A percentile compares a stretch with the other conserved stretches of the same genome.
Evolutionary conservation across 805 yeast species (phyloP).

Genomic region (Saccharomyces paradoxus): DNA sequence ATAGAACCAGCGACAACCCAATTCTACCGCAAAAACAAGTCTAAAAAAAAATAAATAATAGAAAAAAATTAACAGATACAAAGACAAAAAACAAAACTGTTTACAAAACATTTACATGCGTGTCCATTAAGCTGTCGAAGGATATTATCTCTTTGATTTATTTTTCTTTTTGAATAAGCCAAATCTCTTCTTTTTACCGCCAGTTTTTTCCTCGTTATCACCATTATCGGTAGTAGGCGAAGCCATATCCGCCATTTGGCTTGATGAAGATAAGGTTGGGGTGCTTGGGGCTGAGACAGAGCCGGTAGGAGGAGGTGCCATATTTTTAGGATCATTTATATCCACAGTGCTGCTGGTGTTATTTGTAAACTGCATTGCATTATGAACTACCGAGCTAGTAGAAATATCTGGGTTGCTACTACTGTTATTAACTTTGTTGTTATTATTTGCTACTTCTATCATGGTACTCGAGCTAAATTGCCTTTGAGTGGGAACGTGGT

Average conservation of each 20-base stretch:
- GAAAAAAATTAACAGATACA: neutral
- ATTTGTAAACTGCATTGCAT: slow-evolving; percentile 7
- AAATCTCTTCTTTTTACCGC: slow-evolving; percentile 23
- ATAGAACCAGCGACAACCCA: neutral
- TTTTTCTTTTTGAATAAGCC: slow-evolving; percentile 25
- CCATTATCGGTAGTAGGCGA: slow-evolving; percentile 5
- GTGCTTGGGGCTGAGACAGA: slow-evolving; percentile 8
- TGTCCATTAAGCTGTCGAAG: neutral
- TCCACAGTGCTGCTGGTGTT: slow-evolving; percentile 2
- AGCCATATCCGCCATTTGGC: slow-evolving; percentile 2
- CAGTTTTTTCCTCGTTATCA: slow-evolving; percentile 4
- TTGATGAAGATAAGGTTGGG: slow-evolving; percentile 7
- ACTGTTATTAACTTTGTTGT: slow-evolving; percentile 1
- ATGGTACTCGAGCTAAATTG: slow-evolving; percentile 20
- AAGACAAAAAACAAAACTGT: neutral
- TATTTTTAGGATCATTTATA: slow-evolving; percentile 1
- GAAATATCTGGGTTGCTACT: slow-evolving; percentile 16
- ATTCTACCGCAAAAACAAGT: neutral
- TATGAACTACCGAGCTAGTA: slow-evolving; percentile 19
- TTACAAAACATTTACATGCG: neutral
- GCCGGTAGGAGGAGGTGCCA: neutral
- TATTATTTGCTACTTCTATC: slow-evolving; percentile 5
- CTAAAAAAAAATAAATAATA: neutral
- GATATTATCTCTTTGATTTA: slow-evolving; percentile 15
- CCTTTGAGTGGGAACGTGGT: slow-evolving; percentile 13